Conservation (phyloP, 345 rosid species). For the Murraya koenigii region DNA sequence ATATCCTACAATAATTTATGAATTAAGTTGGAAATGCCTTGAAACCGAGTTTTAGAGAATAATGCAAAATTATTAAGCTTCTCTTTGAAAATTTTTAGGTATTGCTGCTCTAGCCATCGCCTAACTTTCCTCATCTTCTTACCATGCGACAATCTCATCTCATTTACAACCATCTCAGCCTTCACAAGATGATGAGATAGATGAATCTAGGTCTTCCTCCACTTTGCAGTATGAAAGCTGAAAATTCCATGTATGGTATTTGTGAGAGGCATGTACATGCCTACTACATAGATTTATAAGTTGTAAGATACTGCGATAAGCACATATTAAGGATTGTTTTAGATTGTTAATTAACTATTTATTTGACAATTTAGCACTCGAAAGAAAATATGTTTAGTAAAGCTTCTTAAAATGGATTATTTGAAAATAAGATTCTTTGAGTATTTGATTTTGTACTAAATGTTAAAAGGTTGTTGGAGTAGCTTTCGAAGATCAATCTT, state of each 20-base stretch:
- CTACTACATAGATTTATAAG: neutral
- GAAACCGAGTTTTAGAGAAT: neutral
- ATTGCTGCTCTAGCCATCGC: slow-evolving; percentile 81
- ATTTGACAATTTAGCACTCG: no score
- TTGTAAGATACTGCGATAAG: neutral
- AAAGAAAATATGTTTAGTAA: neutral
- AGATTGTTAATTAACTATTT: neutral
- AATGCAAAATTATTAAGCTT: neutral
- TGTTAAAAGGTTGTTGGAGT: no score
- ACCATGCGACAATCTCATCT: slow-evolving; percentile 57
- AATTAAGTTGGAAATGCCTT: neutral
- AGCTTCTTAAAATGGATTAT: no score
- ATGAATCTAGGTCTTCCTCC: slow-evolving; percentile 52
- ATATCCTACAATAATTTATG: no score
- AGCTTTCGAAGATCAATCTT: no score
- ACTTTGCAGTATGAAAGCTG: slow-evolving; percentile 31
- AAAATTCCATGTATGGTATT: neutral
- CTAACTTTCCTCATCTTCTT: slow-evolving; percentile 81
- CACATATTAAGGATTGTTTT: neutral
- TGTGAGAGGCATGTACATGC: neutral
- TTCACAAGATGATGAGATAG: slow-evolving; percentile 49
- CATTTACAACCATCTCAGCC: slow-evolving; percentile 35
- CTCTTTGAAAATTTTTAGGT: slow-evolving; percentile 40
- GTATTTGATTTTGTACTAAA: no score
- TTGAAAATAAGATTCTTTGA: no score